Conservation (phyloP, 1,284 basidiomycete genomes). For the Ganoderma lingzhi region DNA sequence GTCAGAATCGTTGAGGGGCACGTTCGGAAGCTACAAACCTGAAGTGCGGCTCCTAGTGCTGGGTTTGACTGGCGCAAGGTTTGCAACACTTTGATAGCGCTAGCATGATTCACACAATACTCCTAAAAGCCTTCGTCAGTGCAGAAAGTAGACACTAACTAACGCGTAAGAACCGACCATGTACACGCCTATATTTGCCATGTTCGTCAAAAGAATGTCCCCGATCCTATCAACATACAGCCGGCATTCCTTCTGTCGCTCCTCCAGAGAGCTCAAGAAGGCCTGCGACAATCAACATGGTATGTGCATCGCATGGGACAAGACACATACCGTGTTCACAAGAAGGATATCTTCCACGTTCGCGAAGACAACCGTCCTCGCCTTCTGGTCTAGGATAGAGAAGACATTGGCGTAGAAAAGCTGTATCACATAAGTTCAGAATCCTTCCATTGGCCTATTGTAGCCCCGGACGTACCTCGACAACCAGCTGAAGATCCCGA, state of each 20-base stretch:
- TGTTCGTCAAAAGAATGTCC: conserved; percentile 81
- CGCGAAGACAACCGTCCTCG: conserved; percentile 87
- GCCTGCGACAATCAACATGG: conserved; percentile 49
- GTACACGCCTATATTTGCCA: conserved; percentile 83
- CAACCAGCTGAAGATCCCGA: conserved; percentile 88
- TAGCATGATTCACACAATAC: conserved; percentile 92
- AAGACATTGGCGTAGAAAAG: conserved; percentile 88
- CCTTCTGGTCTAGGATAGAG: conserved; percentile 78
- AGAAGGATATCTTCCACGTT: conserved; percentile 93
- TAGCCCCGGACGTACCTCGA: conserved; percentile 64
- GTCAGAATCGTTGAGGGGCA: background rate
- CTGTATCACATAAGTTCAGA: conserved; percentile 40
- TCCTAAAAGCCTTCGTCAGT: conserved; percentile 54
- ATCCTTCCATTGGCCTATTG: too few relatives aligned
- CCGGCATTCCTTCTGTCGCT: conserved; percentile 89
- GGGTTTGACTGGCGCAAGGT: conserved; percentile 76
- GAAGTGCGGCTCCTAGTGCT: conserved; percentile 71
- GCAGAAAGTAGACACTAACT: too few relatives aligned
- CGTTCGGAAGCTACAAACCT: conserved; percentile 47
- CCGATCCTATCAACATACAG: conserved; percentile 90
- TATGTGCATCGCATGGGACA: conserved; percentile 19
- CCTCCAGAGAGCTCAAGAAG: conserved; percentile 88
- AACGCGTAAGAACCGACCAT: conserved; percentile 58
- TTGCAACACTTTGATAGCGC: conserved; percentile 82
- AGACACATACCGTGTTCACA: conserved; percentile 76